Evolutionary conservation across 2,329 filamentous ascomycete species (phyloP).

Genomic region (Aureobasidium melanogenum): DNA sequence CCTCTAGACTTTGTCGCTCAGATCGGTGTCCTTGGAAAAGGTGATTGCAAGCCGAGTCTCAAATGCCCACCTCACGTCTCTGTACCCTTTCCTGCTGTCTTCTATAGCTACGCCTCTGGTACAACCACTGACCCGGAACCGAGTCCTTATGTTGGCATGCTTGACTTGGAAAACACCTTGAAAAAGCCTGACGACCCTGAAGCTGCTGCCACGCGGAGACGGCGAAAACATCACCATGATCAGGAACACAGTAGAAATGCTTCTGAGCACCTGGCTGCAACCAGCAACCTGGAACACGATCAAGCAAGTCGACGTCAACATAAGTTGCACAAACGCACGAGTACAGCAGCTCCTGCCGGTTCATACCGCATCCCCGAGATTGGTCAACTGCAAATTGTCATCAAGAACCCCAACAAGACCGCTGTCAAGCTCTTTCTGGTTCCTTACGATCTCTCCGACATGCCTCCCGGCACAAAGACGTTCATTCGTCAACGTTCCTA

Average conservation of each 20-base stretch:
- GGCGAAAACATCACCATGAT: conserved; percentile 11
- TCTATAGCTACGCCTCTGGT: conserved; percentile 79
- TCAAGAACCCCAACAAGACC: conserved; percentile 98
- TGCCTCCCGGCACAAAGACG: conserved; percentile 91
- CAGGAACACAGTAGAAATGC: neutral
- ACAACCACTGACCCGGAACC: conserved; percentile 68
- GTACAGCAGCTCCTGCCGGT: conserved; percentile 52
- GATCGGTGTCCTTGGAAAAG: conserved; percentile 84
- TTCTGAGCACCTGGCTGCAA: neutral
- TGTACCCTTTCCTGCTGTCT: conserved; percentile 85
- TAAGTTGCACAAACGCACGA: conserved; percentile 32
- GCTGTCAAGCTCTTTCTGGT: conserved; percentile 93
- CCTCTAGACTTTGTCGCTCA: conserved; percentile 89
- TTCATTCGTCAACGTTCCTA: conserved; percentile 93
- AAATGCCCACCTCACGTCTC: conserved; percentile 85
- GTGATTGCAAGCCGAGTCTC: conserved; percentile 77
- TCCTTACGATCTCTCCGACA: conserved; percentile 83
- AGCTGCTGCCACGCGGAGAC: conserved; percentile 23
- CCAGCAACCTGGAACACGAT: neutral
- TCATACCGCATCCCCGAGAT: conserved; percentile 90
- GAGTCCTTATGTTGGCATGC: conserved; percentile 88
- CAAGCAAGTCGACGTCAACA: neutral
- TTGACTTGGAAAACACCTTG: conserved; percentile 80
- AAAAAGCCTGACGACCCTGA: conserved; percentile 22
- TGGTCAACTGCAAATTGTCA: conserved; percentile 90